These are phyloP conservation scores for Iberis pinnata DNA, from an alignment of 345 rosid species.

Conservation along the genomic window DNA sequence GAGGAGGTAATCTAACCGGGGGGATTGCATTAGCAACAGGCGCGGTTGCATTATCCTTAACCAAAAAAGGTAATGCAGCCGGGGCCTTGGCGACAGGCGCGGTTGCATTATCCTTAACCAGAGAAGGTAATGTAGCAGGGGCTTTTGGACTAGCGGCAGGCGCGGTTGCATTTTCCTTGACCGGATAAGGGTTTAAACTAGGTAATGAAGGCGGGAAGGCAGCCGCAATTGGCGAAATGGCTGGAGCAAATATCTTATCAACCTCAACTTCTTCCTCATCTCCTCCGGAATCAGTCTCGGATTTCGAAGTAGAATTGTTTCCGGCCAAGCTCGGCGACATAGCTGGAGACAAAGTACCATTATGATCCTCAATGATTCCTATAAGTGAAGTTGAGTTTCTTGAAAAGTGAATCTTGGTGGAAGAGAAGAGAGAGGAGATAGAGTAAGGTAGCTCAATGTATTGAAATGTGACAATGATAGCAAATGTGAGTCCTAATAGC, in stretches of 20 bases:
- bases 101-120: neutral
- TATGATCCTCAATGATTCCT: neutral
- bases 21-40: neutral
- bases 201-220: neutral
- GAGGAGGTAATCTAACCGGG: constrained; percentile 3
- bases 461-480: constrained; percentile 46
- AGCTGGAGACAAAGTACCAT: constrained; percentile 22
- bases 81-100: neutral
- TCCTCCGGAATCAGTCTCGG: neutral
- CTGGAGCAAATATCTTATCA: constrained; percentile 25
- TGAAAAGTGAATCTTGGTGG: constrained; percentile 33
- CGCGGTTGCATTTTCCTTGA: neutral
- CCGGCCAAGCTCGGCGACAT: constrained; percentile 21
- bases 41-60: constrained; percentile 6
- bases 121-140: neutral
- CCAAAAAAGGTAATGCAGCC: neutral
- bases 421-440: constrained; percentile 42
- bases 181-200: neutral
- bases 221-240: constrained; percentile 22
- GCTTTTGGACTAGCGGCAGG: neutral
- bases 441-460: constrained; percentile 55
- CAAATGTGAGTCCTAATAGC: constrained; percentile 45
- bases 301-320: constrained; percentile 9
- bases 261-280: constrained; percentile 27
- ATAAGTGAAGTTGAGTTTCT: constrained; percentile 33